Evolutionary conservation across 2,329 filamentous ascomycete genomes (phyloP), one percentile per base, ranked within the genome.

Genomic region (Sordariomycetes sp.): DNA sequence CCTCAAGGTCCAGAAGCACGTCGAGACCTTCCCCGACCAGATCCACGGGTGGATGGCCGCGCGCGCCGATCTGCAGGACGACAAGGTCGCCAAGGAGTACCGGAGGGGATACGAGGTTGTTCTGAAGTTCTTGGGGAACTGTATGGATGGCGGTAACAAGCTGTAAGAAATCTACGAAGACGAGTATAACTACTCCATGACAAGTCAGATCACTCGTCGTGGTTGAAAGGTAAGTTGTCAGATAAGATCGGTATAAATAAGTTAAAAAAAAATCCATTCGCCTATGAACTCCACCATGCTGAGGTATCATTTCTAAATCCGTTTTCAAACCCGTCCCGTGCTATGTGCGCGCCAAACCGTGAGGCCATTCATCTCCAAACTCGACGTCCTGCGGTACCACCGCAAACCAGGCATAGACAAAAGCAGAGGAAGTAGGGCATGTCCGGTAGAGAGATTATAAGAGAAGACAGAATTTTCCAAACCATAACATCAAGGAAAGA

Each of bases 11-110:
- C 71, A 79, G 59, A 82, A 83, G 65, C 77, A 84, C 61, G 79
- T 87, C 57, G 85, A 89, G 74, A 83, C 69, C n/a, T 89, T 87
- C 65, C 64, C 65, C 25, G 83, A 83, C 65, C 86, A 87, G 76
- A 78, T 85, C 66, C 86, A 89, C 70, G 86, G 86, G 52, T 89
- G 85, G 85, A 89, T 89, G 86, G 83, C 82, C 1, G 85, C 86
- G 1, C 79, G 85, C 28, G 76, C 79, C 0, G 73, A 88, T 65
- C 71, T 89, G 34, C 73, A 76, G 37, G 73, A 86, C 53, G 71
- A 75, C 54, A 77, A 76, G 50, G 79, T 83, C 66, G 81, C 79
- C 69, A 77, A 79, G 62, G 85, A 86, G 72, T 86, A 85, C 61
- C 74, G 76, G 53, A 78, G 85, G 53, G 83, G 81, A 3, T 87